Conservation (phyloP, 139 green algal genomes). For the Chlamydomonas incerta region DNA sequence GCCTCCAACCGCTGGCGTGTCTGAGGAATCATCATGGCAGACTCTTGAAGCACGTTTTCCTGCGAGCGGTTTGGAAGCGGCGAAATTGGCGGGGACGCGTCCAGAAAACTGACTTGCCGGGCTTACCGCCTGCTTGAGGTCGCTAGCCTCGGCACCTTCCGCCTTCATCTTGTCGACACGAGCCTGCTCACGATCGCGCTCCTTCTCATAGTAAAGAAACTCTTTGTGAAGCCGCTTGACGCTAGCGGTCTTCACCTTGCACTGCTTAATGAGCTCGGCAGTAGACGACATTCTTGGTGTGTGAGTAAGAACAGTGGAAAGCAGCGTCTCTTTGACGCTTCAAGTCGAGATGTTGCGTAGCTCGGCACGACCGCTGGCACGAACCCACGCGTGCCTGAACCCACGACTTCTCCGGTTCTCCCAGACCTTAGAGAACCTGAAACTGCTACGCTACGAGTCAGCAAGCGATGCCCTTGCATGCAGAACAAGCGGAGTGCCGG, state of each 20-base stretch:
- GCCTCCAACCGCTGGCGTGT: constrained; percentile 80
- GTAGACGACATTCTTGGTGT: constrained; percentile 18
- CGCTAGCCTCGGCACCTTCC: constrained; percentile 71
- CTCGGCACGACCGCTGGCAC: no score
- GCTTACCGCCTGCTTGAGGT: constrained; percentile 89
- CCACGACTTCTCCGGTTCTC: no score
- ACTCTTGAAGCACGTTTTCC: constrained; percentile 91
- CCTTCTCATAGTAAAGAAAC: constrained; percentile 82
- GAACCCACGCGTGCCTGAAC: no score
- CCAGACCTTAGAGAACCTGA: no score
- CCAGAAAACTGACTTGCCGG: background rate
- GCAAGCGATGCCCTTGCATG: no score
- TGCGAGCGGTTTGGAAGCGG: constrained; percentile 56
- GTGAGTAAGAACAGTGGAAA: no score
- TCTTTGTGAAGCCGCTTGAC: constrained; percentile 86
- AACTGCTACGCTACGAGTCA: no score
- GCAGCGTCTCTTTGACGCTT: no score
- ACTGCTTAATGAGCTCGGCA: constrained; percentile 31
- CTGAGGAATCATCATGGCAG: constrained; percentile 90
- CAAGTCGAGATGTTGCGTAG: no score
- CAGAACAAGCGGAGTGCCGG: no score
- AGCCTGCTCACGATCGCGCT: constrained; percentile 75
- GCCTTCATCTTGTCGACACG: constrained; percentile 82
- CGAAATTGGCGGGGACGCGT: background rate
- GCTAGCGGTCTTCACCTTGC: constrained; percentile 83